Evolutionary conservation across 2,329 filamentous ascomycete species (phyloP).

Genomic region (Hypoxylon rubiginosum): DNA sequence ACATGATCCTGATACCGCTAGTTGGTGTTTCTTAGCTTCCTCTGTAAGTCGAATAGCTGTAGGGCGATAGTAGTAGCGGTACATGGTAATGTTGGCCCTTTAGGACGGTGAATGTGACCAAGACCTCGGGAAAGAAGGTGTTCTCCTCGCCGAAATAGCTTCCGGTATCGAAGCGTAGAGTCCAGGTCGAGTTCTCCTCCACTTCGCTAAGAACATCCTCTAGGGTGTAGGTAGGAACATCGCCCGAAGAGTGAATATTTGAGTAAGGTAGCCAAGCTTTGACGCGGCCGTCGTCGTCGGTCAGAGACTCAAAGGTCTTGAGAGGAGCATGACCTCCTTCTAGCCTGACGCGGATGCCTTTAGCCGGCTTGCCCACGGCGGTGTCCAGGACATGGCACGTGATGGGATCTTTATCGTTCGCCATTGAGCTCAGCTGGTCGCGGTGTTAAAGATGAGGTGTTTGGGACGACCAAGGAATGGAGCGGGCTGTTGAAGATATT

Average conservation of each 20-base stretch:
- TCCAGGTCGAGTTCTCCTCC: slow-evolving; percentile 69
- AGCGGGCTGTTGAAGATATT: slow-evolving; percentile 1
- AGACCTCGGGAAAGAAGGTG: slow-evolving; percentile 73
- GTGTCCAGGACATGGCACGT: slow-evolving; percentile 92
- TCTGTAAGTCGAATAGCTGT: slow-evolving; percentile 85
- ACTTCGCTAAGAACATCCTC: slow-evolving; percentile 66
- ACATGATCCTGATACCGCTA: background rate
- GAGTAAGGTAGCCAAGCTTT: slow-evolving; percentile 75
- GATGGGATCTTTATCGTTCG: slow-evolving; percentile 71
- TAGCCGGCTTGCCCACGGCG: slow-evolving; percentile 76
- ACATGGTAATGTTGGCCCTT: slow-evolving; percentile 81
- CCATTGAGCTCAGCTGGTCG: slow-evolving; percentile 43
- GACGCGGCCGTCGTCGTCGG: slow-evolving; percentile 83
- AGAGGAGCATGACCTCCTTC: slow-evolving; percentile 57
- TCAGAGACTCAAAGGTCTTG: slow-evolving; percentile 73
- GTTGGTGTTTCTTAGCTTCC: slow-evolving; percentile 68
- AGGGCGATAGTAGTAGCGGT: slow-evolving; percentile 81
- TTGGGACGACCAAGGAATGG: background rate
- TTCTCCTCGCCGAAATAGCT: slow-evolving; percentile 76
- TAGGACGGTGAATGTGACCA: slow-evolving; percentile 66
- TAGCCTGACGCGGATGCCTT: slow-evolving; percentile 75
- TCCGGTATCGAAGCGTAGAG: slow-evolving; percentile 79
- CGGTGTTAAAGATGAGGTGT: slow-evolving; percentile 9
- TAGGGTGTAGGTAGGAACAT: slow-evolving; percentile 70
- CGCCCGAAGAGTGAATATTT: slow-evolving; percentile 63